Evolutionary conservation across 1,139 yeast species (phyloP).

Genomic region (Geotrichum aggregatum): DNA sequence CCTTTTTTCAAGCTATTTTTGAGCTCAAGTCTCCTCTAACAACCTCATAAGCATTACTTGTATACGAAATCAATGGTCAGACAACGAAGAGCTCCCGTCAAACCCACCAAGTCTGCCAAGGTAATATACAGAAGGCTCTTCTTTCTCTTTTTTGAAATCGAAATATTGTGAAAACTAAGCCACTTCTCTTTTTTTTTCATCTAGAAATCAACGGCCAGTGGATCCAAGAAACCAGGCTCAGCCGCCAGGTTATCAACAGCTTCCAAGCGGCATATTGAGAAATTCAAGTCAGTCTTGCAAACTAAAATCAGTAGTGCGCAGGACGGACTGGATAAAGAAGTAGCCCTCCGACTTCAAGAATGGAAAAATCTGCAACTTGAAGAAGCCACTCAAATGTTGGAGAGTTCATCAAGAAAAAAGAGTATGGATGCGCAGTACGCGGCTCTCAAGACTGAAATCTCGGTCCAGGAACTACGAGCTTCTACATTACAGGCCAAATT

Average conservation of each 20-base stretch:
- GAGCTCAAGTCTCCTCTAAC: not conserved
- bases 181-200: too few relatives aligned
- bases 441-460: not conserved
- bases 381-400: not conserved
- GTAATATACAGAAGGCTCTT: too few relatives aligned
- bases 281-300: not conserved
- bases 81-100: not conserved
- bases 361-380: not conserved
- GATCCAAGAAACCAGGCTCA: too few relatives aligned
- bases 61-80: not conserved
- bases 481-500: conserved; percentile 1
- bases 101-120: not conserved
- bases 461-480: not conserved
- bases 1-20: too few relatives aligned
- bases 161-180: too few relatives aligned
- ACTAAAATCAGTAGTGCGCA: not conserved
- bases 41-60: not conserved
- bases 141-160: too few relatives aligned
- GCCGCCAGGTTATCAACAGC: not conserved
- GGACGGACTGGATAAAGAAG: not conserved
- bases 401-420: not conserved
- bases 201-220: not conserved
- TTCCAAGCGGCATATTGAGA: not conserved
- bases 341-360: too few relatives aligned
- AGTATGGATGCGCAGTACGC: not conserved